These are phyloP conservation scores for Platismatia glauca DNA, from an alignment of 495 filamentous ascomycete species.

Conservation along the genomic window DNA sequence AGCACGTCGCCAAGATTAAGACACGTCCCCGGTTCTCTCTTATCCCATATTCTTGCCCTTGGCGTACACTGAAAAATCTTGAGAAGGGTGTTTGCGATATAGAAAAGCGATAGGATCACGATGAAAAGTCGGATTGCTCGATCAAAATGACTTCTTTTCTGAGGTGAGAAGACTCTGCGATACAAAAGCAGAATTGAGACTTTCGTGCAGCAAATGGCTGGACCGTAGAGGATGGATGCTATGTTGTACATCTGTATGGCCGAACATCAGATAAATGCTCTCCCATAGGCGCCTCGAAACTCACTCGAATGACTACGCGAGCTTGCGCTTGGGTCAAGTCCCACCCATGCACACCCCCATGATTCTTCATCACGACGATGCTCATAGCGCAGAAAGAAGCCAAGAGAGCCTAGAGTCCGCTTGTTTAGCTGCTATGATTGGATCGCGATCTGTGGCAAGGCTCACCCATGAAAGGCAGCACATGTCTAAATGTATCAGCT, in stretches of 20 bases:
- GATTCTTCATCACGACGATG: conserved; percentile 12
- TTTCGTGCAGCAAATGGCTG: conserved; percentile 34
- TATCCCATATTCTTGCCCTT: conserved; percentile 28
- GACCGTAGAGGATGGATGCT: conserved; percentile 31
- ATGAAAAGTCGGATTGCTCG: conserved; percentile 30
- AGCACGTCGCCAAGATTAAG: conserved; percentile 29
- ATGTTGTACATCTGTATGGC: conserved; percentile 29
- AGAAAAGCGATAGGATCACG: conserved; percentile 28
- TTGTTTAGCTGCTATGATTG: not conserved
- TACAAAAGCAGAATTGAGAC: conserved; percentile 36
- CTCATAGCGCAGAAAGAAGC: conserved; percentile 15
- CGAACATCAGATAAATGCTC: conserved; percentile 6
- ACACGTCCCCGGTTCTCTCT: conserved; percentile 26
- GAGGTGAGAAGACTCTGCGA: conserved; percentile 33
- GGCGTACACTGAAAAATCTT: conserved; percentile 33
- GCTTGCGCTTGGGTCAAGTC: conserved; percentile 26
- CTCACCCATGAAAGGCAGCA: conserved; percentile 19
- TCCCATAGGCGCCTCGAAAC: conserved; percentile 6
- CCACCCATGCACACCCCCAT: conserved; percentile 32
- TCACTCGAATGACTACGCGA: conserved; percentile 23
- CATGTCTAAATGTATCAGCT: conserved; percentile 10
- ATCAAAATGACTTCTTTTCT: conserved; percentile 25
- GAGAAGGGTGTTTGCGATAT: conserved; percentile 27
- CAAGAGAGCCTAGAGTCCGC: conserved; percentile 8
- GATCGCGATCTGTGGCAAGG: too few relatives aligned